Evolutionary conservation across 768 basidiomycete genomes (phyloP), one percentile per base, ranked within the genome.

Genomic region (Antrodiella citrinella): DNA sequence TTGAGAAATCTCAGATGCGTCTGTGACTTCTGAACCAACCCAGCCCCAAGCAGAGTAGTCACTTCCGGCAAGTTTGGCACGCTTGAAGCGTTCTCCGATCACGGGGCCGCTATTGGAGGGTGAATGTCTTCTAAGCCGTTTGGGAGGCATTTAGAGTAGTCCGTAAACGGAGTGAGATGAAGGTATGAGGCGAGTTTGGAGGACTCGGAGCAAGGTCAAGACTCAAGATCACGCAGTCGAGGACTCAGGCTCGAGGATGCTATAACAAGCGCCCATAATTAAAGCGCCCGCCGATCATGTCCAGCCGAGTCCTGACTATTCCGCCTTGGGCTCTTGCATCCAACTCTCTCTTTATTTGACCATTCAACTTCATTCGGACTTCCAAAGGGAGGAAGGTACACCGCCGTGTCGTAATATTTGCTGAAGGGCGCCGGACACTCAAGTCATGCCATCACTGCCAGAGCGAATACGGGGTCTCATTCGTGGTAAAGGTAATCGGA

Each of bases 11-110:
- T 77, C 66, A 2, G 76, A 74, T 51, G 70, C 60, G 47, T 74
- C 66, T 15, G 66, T 66, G 45, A 81, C 82, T 58, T 84, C 81
- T 41, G 81, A 75, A 45, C 77, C 81, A 46, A 90, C 84, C 91
- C 91, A 94, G 45, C 75, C 75, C 91, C 91, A 92, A n/a, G 76
- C 67, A 25, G 76, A 72, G 49, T 71, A 64, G 39, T 66, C 66
- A 39, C 67, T 67, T 22, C 69, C 67, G n/a, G 74, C 65, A 13
- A 80, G 70, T 48, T 73, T 73, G 51, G 71, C 68, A 46, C 81
- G 77, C 57, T 81, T 82, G 57, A 86, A 73, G 20, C 72, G 71
- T 67, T 86, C 78, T 19, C 82, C 84, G 23, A 82, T 71, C 44
- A 70, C 66, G 30, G 84, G 72, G 20, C 82, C 85, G 11, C 51